Evolutionary conservation across 2,329 filamentous ascomycete species (phyloP).

Genomic region (Pseudopithomyces chartarum): DNA sequence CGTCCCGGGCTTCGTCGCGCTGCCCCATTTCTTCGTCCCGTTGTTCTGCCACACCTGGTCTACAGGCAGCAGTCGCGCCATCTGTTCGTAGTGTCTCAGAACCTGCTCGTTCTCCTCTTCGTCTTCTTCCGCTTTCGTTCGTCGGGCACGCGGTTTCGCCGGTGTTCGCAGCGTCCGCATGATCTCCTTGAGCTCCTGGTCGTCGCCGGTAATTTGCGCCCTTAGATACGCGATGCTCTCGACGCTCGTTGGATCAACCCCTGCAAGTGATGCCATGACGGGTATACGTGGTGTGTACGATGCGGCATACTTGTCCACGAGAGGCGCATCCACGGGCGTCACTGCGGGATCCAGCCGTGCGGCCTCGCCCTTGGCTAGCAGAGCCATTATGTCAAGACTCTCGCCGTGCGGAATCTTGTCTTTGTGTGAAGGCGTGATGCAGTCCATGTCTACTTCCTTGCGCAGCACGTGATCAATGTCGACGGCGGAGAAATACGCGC

Average conservation of each 20-base stretch:
- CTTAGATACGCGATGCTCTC: constrained; percentile 67
- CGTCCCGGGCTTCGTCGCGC: constrained; percentile 2
- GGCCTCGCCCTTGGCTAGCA: constrained; percentile 72
- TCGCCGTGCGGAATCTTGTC: constrained; percentile 82
- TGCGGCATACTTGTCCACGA: constrained; percentile 68
- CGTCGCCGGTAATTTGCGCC: constrained; percentile 79
- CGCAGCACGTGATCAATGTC: constrained; percentile 95
- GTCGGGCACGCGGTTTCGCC: constrained; percentile 7
- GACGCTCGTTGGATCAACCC: constrained; percentile 40
- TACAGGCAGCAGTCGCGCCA: constrained; percentile 31
- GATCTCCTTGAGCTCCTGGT: constrained; percentile 75
- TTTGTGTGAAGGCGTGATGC: constrained; percentile 85
- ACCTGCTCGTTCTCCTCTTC: constrained; percentile 16
- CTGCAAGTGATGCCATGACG: constrained; percentile 75
- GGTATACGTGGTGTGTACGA: constrained; percentile 73
- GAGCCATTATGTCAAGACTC: constrained; percentile 78
- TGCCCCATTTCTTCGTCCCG: constrained; percentile 22
- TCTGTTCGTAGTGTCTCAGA: constrained; percentile 33
- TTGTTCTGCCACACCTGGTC: constrained; percentile 27
- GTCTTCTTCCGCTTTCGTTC: constrained; percentile 8
- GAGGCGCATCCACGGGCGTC: constrained; percentile 62
- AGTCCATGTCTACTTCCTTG: constrained; percentile 98
- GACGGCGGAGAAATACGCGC: constrained; percentile 93
- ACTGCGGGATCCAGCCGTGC: constrained; percentile 72
- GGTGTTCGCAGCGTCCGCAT: constrained; percentile 58